Base-by-base conservation (phyloP, 495 filamentous ascomycete genomes). In the Penicillium psychrofluorescens region DNA sequence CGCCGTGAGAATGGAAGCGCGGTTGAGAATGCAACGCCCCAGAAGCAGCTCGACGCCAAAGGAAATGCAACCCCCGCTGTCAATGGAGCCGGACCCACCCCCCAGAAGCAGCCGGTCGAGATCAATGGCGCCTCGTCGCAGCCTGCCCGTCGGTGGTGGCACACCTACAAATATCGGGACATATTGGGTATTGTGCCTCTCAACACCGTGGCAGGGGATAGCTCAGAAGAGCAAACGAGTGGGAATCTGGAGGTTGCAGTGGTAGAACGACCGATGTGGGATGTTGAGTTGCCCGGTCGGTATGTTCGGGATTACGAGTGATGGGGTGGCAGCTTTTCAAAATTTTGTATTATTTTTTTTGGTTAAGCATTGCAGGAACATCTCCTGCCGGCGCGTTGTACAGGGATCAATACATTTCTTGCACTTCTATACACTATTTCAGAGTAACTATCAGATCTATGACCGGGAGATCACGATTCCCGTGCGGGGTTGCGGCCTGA, bases 111-210 rank as follows among this genome's bases (percentile, higher is more conserved):
- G 42, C 38, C 61, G 13, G 56, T 55, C 8, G 45, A 49, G 40
- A 36, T 41, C 11, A 49, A 45, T 32, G 50, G 55, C 11, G 29
- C 40, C 16, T 46, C 52, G 22, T 47, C 55, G 34, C 55, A 63
- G 40, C 43, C 54, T 29, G 32, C 55, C 8, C 66, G 68, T 13
- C 64, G 64, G 6, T 73, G 68, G 67, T 97, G 89, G 90, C 78
- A 77, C 50, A 91, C 89, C 8, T 88, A 85, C 64, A 90, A 92
- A 58, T 99, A 95, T 59, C 74, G 89, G 44, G 85, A 90, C 8
- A 88, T 99, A 46, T 64, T 99, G 51, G 92, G 90, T 5, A 84
- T 97, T 28, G 84, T 91, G 11, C 81, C 84, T 12, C 64, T 98
- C 16, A 61, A 69, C 48, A 45, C 41, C 11, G 31, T 50, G 10